Base-by-base conservation (phyloP, 2,329 filamentous ascomycete genomes). In the Onygenales sp. region DNA sequence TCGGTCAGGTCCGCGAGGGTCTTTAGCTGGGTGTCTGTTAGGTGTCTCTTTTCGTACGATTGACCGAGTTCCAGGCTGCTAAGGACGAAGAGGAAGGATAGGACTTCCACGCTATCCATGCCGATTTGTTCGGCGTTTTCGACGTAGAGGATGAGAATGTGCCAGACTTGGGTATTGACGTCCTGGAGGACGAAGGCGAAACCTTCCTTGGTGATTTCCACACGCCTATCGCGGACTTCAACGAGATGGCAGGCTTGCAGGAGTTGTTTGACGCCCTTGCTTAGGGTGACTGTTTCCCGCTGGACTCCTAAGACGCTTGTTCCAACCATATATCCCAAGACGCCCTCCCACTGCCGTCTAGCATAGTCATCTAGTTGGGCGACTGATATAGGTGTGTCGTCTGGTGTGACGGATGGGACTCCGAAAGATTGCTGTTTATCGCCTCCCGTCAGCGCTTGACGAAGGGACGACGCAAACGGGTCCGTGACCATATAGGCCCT, bases 101-200 rank as follows among this genome's bases (percentile, higher is more conserved):
- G 82, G 67, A 97, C 91, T 65, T 98, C 93, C 47, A 95, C 90
- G 55, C 87, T 85, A 60, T 95, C 89, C 78, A 95, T 86, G 35
- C 81, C 80, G 13, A 87, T 79, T 52, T 77, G 75, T 61, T 89
- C 85, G 44, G 87, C 86, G 57, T 89, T 87, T 60, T 94, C 88
- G 50, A 98, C 83, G 78, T 95, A 98, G 35, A 96, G 84, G 33
- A 98, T 85, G 38, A 98, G 78, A 46, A 98, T 77, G 31, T 90
- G 93, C 93, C 93, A 98, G 38, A 98, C 90, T 69, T 98, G 93
- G 0, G 92, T 90, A 68, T 96, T 97, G 55, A 92, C 86, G 65
- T 96, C 92, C 64, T 97, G 92, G 7, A 98, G 77, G 54, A 98
- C 77, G 64, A 98, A 98, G 0, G 89, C 91, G 67, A 98, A 98